Evolutionary conservation across 2,329 filamentous ascomycete species (phyloP), one percentile per base, ranked within the genome.

Genomic region (Tolypocladium tundrense): DNA sequence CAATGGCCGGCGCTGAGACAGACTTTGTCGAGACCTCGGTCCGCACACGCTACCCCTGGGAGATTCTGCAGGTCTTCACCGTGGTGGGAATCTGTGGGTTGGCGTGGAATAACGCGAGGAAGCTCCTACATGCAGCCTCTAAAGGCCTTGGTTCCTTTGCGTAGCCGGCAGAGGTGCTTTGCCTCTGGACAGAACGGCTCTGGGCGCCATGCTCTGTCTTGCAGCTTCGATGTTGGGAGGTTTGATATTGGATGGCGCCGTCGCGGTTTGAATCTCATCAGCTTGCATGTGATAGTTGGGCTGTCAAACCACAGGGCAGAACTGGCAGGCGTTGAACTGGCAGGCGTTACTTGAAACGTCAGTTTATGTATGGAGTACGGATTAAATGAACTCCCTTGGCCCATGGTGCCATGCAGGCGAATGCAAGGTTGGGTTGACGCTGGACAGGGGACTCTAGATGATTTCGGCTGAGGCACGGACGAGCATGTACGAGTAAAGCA

Each of bases 11-110:
- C 19, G 72, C 72, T n/a, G 70, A 72, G 54, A 68, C 73, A 51
- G 71, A 73, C 0, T 81, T 79, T 56, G 74, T 86, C 64, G 83
- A 85, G 69, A 85, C 83, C 1, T 74, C 81, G 63, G 80, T 86
- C 27, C 78, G 79, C 35, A 79, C 82, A 1, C 73, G 76, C 48
- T 70, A 78, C 56, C 76, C 77, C 55, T 81, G 76, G 69, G 83
- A 86, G 63, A 79, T 85, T 59, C 60, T 81, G 40, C 77, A 81
- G 64, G 74, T 85, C 9, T 85, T 80, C 56, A 70, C 73, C 31
- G 76, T 84, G 53, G 64, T 81, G 16, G 79, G 75, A 9, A 70
- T 73, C 5, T 72, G 74, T 43, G 75, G 65, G 3, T 63, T 82
- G 58, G 43, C 79, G 13, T 75, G 75, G 63, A 74, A 70, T 57